Base-by-base conservation (phyloP, 257 asterid genomes). In the Avicennia marina region DNA sequence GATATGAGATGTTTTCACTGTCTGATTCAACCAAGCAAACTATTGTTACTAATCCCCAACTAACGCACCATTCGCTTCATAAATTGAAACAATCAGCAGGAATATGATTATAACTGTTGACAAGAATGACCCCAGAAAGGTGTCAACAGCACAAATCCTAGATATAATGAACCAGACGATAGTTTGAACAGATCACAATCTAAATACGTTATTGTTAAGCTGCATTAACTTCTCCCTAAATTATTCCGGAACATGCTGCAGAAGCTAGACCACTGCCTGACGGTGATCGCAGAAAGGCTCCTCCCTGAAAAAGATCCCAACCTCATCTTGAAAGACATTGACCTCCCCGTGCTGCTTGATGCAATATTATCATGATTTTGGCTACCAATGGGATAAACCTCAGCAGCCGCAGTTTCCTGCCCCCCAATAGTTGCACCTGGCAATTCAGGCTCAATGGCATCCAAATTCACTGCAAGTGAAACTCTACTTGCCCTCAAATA, bases 381-480 rank as follows among this genome's bases (percentile, higher is more conserved):
- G 41, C 41, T 12, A 31, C 58, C 81, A 81, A 1, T 15, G 2
- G 65, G 66, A 2, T 29, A 3, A 29, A 29, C 7, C 6, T 36
- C 41, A 5, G 9, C 12, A 12, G 13, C 41, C 3, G 12, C 41
- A 2, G 10, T 11, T 5, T 5, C 13, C 0, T 36, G 12, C 41
- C 10, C 12, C 13, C 10, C 13, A 36, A 7, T 36, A 11, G 10
- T 11, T 5, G 41, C 41, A 5, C 10, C 41, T 5, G 41, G 12
- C 41, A 36, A 36, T 36, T 36, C 41, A 0, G 41, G 41, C 50
- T 74, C 82, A 27, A 53, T 24, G 21, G 77, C 65, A 62, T 82
- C 90, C 75, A 82, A 67, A 55, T 76, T 79, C 66, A 82, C 90
- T n/a, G 82, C 70, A 62, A 82, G 70, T 10, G 80, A 72, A 17